phyloP scores from a whole-genome alignment of 495 filamentous ascomycete genomes.

The Aspergillus egyptiacus region DNA sequence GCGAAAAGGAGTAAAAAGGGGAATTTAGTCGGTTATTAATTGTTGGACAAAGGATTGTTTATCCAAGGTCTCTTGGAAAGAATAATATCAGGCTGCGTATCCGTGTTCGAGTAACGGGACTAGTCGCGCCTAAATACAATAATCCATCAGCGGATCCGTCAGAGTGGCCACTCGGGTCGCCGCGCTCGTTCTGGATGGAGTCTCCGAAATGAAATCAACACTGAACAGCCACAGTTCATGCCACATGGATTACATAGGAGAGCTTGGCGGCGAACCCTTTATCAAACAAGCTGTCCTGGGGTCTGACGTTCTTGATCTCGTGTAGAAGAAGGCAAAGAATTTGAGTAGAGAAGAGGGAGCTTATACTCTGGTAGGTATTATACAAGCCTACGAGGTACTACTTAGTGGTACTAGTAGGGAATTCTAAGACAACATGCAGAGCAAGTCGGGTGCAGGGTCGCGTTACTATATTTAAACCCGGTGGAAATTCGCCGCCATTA shows the following conservation, averaged over 20 bases:
- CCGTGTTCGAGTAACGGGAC: not conserved
- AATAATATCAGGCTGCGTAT: not conserved
- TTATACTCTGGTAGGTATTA: no score
- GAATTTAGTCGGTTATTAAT: no score
- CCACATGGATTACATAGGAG: not conserved
- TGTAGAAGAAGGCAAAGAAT: constrained; percentile 7
- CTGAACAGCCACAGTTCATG: not conserved
- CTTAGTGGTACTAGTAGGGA: not conserved
- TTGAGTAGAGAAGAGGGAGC: no score
- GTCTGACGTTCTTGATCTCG: constrained; percentile 6
- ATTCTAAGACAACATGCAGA: constrained; percentile 14
- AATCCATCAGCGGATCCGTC: not conserved
- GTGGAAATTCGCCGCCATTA: not conserved
- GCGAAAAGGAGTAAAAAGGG: no score
- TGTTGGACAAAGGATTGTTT: no score
- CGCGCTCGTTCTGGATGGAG: constrained; percentile 1
- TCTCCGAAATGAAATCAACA: not conserved
- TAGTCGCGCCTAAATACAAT: constrained; percentile 3
- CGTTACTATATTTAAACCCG: constrained; percentile 19
- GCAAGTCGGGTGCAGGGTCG: constrained; percentile 15
- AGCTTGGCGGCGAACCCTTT: constrained; percentile 12
- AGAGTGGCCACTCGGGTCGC: constrained; percentile 9
- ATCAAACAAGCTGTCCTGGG: no score
- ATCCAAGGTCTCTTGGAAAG: no score
- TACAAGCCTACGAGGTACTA: no score